Evolutionary conservation across 176 grass and related monocot genomes (phyloP).

Genomic region (Elymus sibiricus): DNA sequence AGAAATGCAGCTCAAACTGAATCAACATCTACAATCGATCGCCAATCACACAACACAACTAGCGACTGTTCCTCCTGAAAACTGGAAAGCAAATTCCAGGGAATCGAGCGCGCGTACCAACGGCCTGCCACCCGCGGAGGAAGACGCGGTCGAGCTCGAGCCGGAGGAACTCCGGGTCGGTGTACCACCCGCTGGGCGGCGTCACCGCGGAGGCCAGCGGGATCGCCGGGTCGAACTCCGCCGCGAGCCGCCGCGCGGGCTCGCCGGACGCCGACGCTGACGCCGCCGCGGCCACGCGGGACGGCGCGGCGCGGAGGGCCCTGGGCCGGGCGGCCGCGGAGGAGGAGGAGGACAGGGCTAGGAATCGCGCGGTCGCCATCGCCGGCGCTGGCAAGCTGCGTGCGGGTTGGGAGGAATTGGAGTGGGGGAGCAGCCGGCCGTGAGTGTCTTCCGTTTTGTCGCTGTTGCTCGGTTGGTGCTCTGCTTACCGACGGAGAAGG

Average conservation of each 20-base stretch:
- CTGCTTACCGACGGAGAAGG: not conserved
- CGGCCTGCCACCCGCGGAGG: constrained; percentile 81
- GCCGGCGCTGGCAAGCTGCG: not conserved
- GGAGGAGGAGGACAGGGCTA: constrained; percentile 16
- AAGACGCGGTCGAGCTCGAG: constrained; percentile 79
- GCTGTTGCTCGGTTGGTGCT: not conserved
- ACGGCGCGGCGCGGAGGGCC: not conserved
- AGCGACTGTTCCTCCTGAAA: not conserved
- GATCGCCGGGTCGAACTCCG: constrained; percentile 56
- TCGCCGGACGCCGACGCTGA: not conserved
- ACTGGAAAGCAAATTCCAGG: not conserved
- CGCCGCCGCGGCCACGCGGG: not conserved
- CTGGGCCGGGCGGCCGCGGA: not conserved
- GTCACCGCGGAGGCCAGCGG: constrained; percentile 61
- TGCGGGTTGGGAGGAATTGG: not conserved
- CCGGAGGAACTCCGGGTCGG: constrained; percentile 45
- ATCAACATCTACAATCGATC: not conserved
- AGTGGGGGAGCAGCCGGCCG: not conserved
- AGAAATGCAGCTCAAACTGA: not conserved
- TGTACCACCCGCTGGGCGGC: constrained; percentile 84
- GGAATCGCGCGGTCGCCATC: constrained; percentile 51
- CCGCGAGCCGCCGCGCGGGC: constrained; percentile 33
- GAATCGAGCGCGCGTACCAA: constrained; percentile 42
- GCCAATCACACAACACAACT: not conserved
- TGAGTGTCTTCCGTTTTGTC: not conserved